A percentile compares a stretch with the other conserved stretches of the same genome.
These are phyloP conservation scores for Rubus parviflorus DNA, from an alignment of 306 rosid genomes.

Conservation along the genomic window DNA sequence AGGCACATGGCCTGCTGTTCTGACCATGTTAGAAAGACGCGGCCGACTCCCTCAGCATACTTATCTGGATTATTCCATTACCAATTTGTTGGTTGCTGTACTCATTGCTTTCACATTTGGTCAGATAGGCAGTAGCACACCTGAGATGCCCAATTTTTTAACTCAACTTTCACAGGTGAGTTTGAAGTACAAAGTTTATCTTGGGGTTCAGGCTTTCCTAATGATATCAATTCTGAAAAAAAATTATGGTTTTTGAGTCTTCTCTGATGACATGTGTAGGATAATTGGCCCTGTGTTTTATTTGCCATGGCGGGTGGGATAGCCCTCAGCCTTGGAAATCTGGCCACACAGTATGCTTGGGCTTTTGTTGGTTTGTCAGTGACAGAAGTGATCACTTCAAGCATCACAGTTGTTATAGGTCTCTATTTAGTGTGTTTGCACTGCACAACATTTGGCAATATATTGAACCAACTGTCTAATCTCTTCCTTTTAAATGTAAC, in stretches of 20 bases:
- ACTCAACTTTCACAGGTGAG: conserved; percentile 71
- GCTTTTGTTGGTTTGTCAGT: conserved; percentile 93
- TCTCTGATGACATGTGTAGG: conserved; percentile 44
- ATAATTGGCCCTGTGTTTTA: conserved; percentile 75
- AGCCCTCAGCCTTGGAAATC: conserved; percentile 83
- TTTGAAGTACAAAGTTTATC: conserved; percentile 1
- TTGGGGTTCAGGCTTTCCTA: not conserved
- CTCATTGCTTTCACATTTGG: conserved; percentile 87
- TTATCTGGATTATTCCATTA: conserved; percentile 81
- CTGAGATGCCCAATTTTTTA: conserved; percentile 51
- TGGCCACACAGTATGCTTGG: conserved; percentile 86
- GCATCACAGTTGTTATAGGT: conserved; percentile 92
- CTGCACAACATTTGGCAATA: not conserved
- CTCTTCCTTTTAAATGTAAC: conserved; percentile 26
- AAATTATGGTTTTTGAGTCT: not conserved
- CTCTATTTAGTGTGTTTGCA: conserved; percentile 16
- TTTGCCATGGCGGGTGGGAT: conserved; percentile 90
- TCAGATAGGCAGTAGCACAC: conserved; percentile 64
- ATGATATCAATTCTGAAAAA: no score
- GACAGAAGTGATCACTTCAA: conserved; percentile 73
- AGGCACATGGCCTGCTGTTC: conserved; percentile 88
- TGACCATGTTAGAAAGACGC: conserved; percentile 74
- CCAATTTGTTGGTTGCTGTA: conserved; percentile 79
- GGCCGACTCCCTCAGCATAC: conserved; percentile 98
- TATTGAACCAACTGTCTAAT: not conserved